Evolutionary conservation across 2,329 filamentous ascomycete species (phyloP).

Genomic region (Chaetomium sp.): DNA sequence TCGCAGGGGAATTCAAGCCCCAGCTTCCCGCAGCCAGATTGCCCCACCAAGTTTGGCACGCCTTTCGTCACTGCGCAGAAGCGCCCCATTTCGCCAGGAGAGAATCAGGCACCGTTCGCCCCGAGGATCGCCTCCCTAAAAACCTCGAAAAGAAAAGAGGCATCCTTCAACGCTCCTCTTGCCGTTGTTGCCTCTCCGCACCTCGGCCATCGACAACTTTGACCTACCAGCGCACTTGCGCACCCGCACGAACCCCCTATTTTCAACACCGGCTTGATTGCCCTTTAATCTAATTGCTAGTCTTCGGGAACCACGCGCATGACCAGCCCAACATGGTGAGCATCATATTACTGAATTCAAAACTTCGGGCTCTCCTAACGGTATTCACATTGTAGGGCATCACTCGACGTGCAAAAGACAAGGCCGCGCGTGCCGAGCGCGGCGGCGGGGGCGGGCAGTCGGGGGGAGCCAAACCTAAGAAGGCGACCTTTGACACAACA

Average conservation of each 20-base stretch:
- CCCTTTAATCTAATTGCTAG: slow-evolving; percentile 7
- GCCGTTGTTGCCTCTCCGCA: too few relatives aligned
- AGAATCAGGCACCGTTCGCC: slow-evolving; percentile 18
- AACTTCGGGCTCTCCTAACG: too few relatives aligned
- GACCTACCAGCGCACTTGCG: background rate
- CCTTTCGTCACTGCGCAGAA: slow-evolving; percentile 20
- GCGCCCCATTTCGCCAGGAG: slow-evolving; percentile 7
- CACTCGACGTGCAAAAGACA: slow-evolving; percentile 44
- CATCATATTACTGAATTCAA: background rate
- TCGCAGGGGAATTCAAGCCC: background rate
- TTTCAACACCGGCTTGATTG: background rate
- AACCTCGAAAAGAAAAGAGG: too few relatives aligned
- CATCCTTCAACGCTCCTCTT: too few relatives aligned
- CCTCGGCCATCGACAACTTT: background rate
- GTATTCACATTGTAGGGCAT: slow-evolving; percentile 34
- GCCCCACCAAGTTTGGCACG: slow-evolving; percentile 16
- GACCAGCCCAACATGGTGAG: slow-evolving; percentile 23
- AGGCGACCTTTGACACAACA: slow-evolving; percentile 88
- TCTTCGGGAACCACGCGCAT: slow-evolving; percentile 16
- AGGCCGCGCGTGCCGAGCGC: slow-evolving; percentile 37
- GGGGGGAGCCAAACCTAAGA: slow-evolving; percentile 65
- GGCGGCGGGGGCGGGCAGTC: slow-evolving; percentile 36
- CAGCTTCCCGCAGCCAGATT: background rate
- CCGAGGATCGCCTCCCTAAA: slow-evolving; percentile 4
- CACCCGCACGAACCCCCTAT: background rate